A percentile compares a stretch with the other conserved stretches of the same genome.
Conservation (phyloP, 768 basidiomycete species). For the Kockovaella imperatae region DNA sequence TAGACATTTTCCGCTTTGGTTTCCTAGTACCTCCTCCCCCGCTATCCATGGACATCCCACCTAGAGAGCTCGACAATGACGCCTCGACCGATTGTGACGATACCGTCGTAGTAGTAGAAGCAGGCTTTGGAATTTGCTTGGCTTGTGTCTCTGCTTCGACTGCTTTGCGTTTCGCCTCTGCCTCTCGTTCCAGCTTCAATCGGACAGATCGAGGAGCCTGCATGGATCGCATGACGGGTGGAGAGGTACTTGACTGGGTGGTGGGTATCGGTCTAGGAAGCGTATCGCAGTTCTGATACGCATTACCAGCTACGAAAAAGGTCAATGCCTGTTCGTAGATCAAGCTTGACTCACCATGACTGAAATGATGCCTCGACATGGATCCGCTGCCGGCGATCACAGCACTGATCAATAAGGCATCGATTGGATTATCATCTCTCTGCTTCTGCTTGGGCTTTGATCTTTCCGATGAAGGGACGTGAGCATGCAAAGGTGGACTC, state of each 20-base stretch:
- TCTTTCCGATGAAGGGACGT: slow-evolving; percentile 5
- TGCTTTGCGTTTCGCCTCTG: neutral
- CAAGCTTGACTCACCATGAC: slow-evolving; percentile 41
- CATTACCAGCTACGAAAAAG: too few relatives aligned
- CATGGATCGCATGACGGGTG: slow-evolving; percentile 21
- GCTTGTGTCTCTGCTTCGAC: neutral
- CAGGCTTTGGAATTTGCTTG: neutral
- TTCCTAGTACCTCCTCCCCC: slow-evolving; percentile 2
- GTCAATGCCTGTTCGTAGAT: too few relatives aligned
- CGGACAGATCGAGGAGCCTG: slow-evolving; percentile 41
- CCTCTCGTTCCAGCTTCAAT: slow-evolving; percentile 20
- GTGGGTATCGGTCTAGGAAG: slow-evolving; percentile 6
- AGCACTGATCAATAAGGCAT: slow-evolving; percentile 39
- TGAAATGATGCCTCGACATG: slow-evolving; percentile 39
- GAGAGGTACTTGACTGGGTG: slow-evolving; percentile 4
- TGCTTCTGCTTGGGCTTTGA: slow-evolving; percentile 21
- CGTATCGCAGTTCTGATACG: too few relatives aligned
- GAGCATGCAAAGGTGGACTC: neutral
- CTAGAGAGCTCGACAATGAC: neutral
- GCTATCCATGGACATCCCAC: slow-evolving; percentile 7
- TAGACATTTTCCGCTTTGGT: slow-evolving; percentile 35
- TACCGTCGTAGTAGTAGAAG: too few relatives aligned
- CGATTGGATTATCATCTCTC: slow-evolving; percentile 33
- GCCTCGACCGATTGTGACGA: neutral
- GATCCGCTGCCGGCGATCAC: slow-evolving; percentile 41